Percentiles rank a stretch among this genome's conserved stretches.
phyloP scores from a whole-genome alignment of 805 yeast genomes.

The Sugiyamaella qingdaonensis region DNA sequence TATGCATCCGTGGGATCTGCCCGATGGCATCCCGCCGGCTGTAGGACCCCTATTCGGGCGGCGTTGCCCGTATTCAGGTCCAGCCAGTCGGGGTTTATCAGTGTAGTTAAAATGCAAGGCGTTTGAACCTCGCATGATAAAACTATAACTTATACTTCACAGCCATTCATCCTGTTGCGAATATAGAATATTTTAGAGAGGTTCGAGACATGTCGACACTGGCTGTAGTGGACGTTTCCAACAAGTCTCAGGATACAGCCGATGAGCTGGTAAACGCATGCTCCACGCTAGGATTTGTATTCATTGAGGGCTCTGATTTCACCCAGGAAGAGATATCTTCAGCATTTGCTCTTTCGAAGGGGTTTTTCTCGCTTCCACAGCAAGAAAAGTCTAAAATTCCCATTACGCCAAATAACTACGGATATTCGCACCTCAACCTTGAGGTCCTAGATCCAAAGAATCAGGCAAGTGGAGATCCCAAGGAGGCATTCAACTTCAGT shows the following conservation, averaged over 20 bases:
- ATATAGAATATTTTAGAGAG: neutral
- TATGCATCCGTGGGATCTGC: too few relatives aligned
- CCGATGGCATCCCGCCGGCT: too few relatives aligned
- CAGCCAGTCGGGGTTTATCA: neutral
- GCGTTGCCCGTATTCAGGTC: too few relatives aligned
- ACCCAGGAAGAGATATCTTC: constrained; percentile 49
- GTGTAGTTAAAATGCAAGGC: neutral
- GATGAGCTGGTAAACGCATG: constrained; percentile 52
- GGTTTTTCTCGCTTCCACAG: constrained; percentile 49
- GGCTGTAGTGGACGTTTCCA: constrained; percentile 49
- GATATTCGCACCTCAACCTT: constrained; percentile 52
- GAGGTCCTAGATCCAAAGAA: constrained; percentile 45
- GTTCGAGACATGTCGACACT: constrained; percentile 9
- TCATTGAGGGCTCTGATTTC: constrained; percentile 65
- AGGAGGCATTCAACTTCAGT: constrained; percentile 63
- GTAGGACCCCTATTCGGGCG: too few relatives aligned
- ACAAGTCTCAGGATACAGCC: constrained; percentile 41
- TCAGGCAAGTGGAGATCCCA: constrained; percentile 40
- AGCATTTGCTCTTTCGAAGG: constrained; percentile 46
- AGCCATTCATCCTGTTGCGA: neutral
- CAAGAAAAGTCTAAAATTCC: constrained; percentile 48
- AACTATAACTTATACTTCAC: neutral
- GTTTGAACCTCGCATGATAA: neutral
- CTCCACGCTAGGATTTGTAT: constrained; percentile 59
- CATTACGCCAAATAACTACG: constrained; percentile 55